Evolutionary conservation across 371 early-diverging fungal genomes (phyloP).

Genomic region (Zancudomyces culisetae): DNA sequence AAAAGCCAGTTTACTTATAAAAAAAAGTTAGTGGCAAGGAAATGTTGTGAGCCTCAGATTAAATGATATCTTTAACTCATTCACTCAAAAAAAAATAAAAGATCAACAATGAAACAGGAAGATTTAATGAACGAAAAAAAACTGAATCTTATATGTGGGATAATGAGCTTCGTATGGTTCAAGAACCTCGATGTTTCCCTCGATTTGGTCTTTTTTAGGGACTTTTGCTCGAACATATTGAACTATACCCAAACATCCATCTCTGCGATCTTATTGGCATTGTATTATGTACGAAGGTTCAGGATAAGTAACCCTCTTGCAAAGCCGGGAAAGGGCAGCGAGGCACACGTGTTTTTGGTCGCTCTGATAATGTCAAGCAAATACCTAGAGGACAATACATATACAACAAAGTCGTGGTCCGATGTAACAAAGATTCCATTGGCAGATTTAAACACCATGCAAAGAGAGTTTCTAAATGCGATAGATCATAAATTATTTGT

Average conservation of each 20-base stretch:
- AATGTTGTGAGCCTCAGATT: too few relatives aligned
- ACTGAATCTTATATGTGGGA: too few relatives aligned
- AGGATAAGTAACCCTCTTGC: conserved; percentile 12
- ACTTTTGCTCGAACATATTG: conserved; percentile 19
- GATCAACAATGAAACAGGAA: too few relatives aligned
- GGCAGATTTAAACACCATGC: conserved; percentile 46
- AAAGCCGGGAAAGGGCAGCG: conserved; percentile 34
- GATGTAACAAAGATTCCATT: conserved; percentile 44
- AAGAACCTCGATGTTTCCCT: too few relatives aligned
- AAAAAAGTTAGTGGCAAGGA: too few relatives aligned
- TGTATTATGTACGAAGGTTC: conserved; percentile 18
- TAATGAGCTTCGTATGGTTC: too few relatives aligned
- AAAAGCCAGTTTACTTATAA: too few relatives aligned
- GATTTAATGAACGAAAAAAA: too few relatives aligned
- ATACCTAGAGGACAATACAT: conserved; percentile 48
- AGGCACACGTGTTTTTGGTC: conserved; percentile 55
- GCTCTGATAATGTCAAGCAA: conserved; percentile 55
- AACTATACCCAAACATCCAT: conserved; percentile 19
- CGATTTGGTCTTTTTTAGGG: conserved; percentile 7
- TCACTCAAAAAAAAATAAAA: too few relatives aligned
- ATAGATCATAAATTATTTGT: conserved; percentile 29
- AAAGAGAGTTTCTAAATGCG: conserved; percentile 44
- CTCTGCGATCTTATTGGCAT: conserved; percentile 19
- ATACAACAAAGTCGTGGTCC: conserved; percentile 51
- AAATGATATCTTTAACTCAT: too few relatives aligned